phyloP scores from a whole-genome alignment of 257 asterid genomes.

The Solanum peruvianum region DNA sequence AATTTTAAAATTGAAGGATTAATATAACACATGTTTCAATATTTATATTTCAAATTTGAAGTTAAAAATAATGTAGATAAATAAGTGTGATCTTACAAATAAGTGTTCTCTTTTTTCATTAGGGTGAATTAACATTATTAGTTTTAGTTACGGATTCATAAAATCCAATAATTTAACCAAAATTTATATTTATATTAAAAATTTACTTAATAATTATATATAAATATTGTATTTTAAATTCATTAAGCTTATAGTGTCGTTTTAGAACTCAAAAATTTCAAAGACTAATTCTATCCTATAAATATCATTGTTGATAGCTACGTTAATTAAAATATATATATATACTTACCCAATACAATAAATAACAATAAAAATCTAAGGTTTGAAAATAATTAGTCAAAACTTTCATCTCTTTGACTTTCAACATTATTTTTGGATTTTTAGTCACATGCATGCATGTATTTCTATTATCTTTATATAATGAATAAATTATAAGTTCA shows the following conservation, averaged over 20 bases:
- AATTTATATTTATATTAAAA: no score
- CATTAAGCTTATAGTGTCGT: neutral
- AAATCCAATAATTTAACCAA: no score
- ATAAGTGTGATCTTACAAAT: no score
- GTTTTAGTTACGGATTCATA: neutral
- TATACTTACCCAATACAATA: neutral
- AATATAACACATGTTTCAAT: no score
- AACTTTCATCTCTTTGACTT: neutral
- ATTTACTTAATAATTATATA: neutral
- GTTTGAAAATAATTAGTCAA: neutral
- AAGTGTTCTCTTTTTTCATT: neutral
- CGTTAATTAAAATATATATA: neutral
- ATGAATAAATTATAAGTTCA: neutral
- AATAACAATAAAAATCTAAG: neutral
- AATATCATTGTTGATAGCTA: neutral
- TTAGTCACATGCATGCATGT: neutral
- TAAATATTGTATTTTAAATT: neutral
- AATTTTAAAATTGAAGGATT: no score
- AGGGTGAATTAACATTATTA: neutral
- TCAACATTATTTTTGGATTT: neutral
- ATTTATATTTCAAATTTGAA: no score
- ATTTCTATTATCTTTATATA: neutral
- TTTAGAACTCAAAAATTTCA: neutral
- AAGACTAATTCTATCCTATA: neutral
- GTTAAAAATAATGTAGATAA: no score